These are phyloP conservation scores for Sarcomyxa edulis DNA, from an alignment of 768 basidiomycete species.

Conservation along the genomic window DNA sequence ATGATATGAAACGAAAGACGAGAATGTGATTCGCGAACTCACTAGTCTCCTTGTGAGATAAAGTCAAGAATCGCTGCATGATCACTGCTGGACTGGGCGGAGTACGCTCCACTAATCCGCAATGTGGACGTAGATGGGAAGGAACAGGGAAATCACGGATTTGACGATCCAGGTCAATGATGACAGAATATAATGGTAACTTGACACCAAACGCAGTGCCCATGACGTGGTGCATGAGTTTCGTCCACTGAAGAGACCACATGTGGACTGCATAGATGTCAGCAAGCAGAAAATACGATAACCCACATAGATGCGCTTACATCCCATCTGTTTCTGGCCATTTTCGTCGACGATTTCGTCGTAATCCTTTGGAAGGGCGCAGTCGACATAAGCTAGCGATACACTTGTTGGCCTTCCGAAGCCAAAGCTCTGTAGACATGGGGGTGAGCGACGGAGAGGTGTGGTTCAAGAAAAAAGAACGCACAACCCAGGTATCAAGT, in stretches of 20 bases:
- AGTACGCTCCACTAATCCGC: no score
- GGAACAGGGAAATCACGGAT: constrained; percentile 59
- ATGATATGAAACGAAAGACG: no score
- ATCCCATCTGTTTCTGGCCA: constrained; percentile 33
- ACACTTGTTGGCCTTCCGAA: constrained; percentile 58
- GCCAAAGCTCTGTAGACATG: constrained; percentile 44
- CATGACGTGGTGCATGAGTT: constrained; percentile 46
- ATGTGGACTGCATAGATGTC: constrained; percentile 34
- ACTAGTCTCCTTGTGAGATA: constrained; percentile 48
- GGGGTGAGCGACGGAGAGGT: constrained; percentile 1
- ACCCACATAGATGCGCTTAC: no score
- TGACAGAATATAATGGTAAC: constrained; percentile 41
- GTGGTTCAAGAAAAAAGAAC: constrained; percentile 5
- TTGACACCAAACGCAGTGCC: constrained; percentile 47
- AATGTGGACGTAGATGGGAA: constrained; percentile 33
- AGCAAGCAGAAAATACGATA: neutral
- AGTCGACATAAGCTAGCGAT: constrained; percentile 48
- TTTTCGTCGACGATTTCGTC: constrained; percentile 26
- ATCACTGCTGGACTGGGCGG: constrained; percentile 16
- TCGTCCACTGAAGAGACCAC: constrained; percentile 53
- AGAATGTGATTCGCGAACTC: no score
- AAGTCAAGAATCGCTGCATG: constrained; percentile 38
- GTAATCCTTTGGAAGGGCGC: constrained; percentile 43
- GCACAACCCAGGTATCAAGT: constrained; percentile 58
- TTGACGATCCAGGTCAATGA: constrained; percentile 55